Base-by-base conservation (phyloP, 1,284 basidiomycete species). In the Entoloma clypeatum region DNA sequence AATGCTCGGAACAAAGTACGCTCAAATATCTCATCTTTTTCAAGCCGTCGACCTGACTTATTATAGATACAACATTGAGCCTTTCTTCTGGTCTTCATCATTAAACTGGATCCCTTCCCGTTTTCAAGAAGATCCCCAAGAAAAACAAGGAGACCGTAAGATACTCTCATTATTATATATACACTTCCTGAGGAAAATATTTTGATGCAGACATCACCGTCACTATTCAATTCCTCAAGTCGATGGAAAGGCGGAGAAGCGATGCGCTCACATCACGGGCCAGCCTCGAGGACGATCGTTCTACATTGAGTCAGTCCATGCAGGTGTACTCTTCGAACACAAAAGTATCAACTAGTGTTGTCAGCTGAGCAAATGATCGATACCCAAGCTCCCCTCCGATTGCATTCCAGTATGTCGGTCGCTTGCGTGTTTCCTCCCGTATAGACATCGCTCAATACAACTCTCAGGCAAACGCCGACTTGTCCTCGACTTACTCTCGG, bases 31-130 rank as follows among this genome's bases (percentile, higher is more conserved):
- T n/a, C 14, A 11, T 11, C 26, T n/a, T 10, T 22, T 7, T n/a
- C 9, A 16, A 14, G n/a, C 29, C n/a, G 19, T 37, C 13, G 36
- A 27, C 16, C 17, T 17, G 21, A 38, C 39, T 36, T 9, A 9
- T 28, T n/a, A 7, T 27, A 73, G 70, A 55, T 74, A 66, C 49
- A 69, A 71, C 40, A 66, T 50, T 69, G 71, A 4, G 71, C 71
- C n/a, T n/a, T n/a, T n/a, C n/a, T n/a, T n/a, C n/a, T n/a, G n/a
- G n/a, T n/a, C n/a, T n/a, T n/a, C n/a, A 0, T 70, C 73, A 4
- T 43, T 74, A 7, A 69, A 67, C 43, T 73, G 69, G 69, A 74
- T 74, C 23, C 72, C 73, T 4, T 67, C 71, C 2, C 63, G 71
- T 36, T 75, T 69, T 43, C 64, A 71, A 46, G 71, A 72, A 43